Conservation (phyloP, 2,329 filamentous ascomycete species). For the Colletotrichum ledebouriae region DNA sequence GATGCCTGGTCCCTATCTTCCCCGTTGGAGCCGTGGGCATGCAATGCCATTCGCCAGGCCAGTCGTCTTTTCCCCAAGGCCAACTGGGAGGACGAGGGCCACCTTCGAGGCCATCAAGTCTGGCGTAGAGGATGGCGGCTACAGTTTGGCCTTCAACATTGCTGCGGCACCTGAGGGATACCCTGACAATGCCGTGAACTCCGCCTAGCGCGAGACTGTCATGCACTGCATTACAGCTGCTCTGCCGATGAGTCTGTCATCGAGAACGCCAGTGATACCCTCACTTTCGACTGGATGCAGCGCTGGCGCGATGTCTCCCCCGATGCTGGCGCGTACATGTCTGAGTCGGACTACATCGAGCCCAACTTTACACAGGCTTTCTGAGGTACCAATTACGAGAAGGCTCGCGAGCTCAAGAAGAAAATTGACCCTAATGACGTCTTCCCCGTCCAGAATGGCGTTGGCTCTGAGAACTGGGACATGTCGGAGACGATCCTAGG, state of each 20-base stretch:
- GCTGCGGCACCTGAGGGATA: slow-evolving; percentile 38
- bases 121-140: slow-evolving; percentile 47
- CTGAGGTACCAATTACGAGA: slow-evolving; percentile 43
- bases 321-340: slow-evolving; percentile 44
- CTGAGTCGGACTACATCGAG: slow-evolving; percentile 46
- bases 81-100: slow-evolving; percentile 48
- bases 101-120: slow-evolving; percentile 47
- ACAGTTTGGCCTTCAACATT: slow-evolving; percentile 51
- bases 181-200: slow-evolving; percentile 59
- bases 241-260: slow-evolving; percentile 51
- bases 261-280: slow-evolving; percentile 45
- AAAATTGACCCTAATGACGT: slow-evolving; percentile 41
- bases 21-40: slow-evolving; percentile 46
- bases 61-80: slow-evolving; percentile 52
- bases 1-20: slow-evolving; percentile 48
- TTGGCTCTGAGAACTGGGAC: slow-evolving; percentile 43
- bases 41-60: slow-evolving; percentile 45
- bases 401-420: slow-evolving; percentile 42
- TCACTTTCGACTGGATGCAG: slow-evolving; percentile 51
- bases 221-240: slow-evolving; percentile 51
- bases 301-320: slow-evolving; percentile 50
- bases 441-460: slow-evolving; percentile 43
- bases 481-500: slow-evolving; percentile 42
- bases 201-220: slow-evolving; percentile 61
- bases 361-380: slow-evolving; percentile 44